phyloP scores from a whole-genome alignment of 257 asterid genomes.

The Solanum pimpinellifolium region DNA sequence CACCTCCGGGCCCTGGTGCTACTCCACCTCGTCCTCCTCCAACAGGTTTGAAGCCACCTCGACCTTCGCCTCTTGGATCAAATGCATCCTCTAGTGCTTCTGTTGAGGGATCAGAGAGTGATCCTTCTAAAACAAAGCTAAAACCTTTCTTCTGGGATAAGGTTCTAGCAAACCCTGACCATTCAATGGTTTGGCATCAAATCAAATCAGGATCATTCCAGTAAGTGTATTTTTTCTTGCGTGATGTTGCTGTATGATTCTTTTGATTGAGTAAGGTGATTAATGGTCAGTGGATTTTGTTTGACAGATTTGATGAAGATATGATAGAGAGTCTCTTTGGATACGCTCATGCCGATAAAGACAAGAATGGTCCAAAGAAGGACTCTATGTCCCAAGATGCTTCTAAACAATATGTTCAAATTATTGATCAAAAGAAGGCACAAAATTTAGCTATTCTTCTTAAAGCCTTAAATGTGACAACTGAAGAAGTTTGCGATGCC shows the following conservation, averaged over 20 bases:
- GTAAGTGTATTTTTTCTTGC: constrained; percentile 33
- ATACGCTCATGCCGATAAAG: constrained; percentile 49
- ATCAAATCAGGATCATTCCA: constrained; percentile 92
- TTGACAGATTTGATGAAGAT: constrained; percentile 77
- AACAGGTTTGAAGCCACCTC: constrained; percentile 38
- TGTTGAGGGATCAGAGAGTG: constrained; percentile 32
- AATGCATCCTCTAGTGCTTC: constrained; percentile 25
- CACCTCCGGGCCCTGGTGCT: constrained; percentile 25
- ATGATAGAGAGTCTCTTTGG: constrained; percentile 86
- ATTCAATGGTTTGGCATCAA: constrained; percentile 96
- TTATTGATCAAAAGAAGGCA: constrained; percentile 75
- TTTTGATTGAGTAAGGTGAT: background rate
- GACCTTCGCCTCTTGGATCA: constrained; percentile 37
- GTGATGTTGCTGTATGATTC: background rate
- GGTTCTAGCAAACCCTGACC: constrained; percentile 78
- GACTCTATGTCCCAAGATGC: constrained; percentile 35
- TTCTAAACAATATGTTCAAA: constrained; percentile 36
- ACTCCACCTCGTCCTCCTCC: constrained; percentile 39
- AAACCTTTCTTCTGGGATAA: constrained; percentile 99
- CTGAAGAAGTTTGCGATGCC: constrained; percentile 88
- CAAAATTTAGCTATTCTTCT: constrained; percentile 81
- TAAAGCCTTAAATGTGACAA: constrained; percentile 76
- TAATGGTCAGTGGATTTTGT: constrained; percentile 1
- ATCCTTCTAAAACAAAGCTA: constrained; percentile 54
- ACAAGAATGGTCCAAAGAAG: constrained; percentile 32